phyloP scores from a whole-genome alignment of 768 basidiomycete species.

The Mycena leptocephala region DNA sequence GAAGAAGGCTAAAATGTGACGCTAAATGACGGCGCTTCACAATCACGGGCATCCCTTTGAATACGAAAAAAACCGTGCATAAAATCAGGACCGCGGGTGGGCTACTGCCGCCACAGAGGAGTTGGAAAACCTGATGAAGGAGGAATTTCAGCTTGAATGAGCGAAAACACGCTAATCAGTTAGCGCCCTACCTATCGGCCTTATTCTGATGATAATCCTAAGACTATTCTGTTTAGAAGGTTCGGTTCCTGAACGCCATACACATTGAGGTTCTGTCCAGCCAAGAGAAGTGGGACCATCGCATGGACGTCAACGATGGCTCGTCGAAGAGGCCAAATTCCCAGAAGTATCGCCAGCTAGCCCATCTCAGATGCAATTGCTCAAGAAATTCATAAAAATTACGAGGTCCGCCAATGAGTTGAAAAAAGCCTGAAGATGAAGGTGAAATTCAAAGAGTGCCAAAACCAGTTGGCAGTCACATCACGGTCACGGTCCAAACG shows the following conservation, averaged over 20 bases:
- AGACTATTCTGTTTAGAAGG: slow-evolving; percentile 8
- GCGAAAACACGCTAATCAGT: slow-evolving; percentile 2
- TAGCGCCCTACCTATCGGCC: background rate
- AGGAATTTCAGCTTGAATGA: background rate
- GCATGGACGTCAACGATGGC: background rate
- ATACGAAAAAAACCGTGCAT: background rate
- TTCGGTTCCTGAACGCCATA: background rate
- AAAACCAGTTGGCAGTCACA: background rate
- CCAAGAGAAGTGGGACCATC: slow-evolving; percentile 8
- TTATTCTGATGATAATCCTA: background rate
- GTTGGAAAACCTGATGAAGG: background rate
- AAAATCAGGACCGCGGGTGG: background rate
- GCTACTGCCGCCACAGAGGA: background rate
- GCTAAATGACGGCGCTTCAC: slow-evolving; percentile 1
- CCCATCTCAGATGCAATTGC: background rate
- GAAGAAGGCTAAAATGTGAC: slow-evolving; percentile 29
- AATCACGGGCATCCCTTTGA: background rate
- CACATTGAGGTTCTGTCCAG: background rate
- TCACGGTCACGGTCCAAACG: background rate
- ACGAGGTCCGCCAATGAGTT: background rate
- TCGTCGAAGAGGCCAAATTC: background rate
- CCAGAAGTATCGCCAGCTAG: background rate
- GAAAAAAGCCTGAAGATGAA: too few relatives aligned
- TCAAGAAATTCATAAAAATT: background rate
- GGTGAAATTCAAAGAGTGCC: background rate